phyloP scores from a whole-genome alignment of 106 monocot species.

The Dactylorhiza incarnata region DNA sequence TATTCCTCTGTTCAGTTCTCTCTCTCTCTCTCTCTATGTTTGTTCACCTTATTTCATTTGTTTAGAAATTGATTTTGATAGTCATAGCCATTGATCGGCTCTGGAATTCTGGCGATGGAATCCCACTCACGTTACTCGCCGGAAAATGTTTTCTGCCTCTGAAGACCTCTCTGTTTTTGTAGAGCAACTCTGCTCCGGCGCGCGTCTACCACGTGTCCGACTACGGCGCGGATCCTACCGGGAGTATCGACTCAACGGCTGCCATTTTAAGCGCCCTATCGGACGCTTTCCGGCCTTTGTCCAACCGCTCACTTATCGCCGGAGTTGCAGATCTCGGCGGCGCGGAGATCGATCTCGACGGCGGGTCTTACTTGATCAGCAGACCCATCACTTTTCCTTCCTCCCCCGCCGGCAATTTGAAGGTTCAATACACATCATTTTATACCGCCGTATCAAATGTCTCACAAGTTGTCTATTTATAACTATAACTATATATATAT shows the following conservation, averaged over 20 bases:
- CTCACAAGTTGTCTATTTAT: too few relatives aligned
- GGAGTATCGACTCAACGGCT: constrained; percentile 33
- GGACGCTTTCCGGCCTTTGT: constrained; percentile 34
- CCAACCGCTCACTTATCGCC: constrained; percentile 19
- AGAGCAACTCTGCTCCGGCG: constrained; percentile 11
- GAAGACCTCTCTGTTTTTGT: background rate
- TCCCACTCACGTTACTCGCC: background rate
- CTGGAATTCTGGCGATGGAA: background rate
- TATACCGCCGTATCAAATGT: too few relatives aligned
- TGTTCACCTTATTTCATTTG: background rate
- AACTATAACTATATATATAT: too few relatives aligned
- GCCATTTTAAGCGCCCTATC: constrained; percentile 49
- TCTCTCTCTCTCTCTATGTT: background rate
- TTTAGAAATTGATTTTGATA: background rate
- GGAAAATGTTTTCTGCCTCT: background rate
- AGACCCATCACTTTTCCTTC: constrained; percentile 41
- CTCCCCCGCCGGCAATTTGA: constrained; percentile 52
- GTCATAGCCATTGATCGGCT: background rate
- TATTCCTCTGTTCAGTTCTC: background rate
- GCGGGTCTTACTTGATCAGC: constrained; percentile 49
- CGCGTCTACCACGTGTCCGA: constrained; percentile 55
- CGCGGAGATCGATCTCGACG: constrained; percentile 56
- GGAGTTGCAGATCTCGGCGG: constrained; percentile 66
- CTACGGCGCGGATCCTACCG: constrained; percentile 80
- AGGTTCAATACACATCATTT: constrained; percentile 12